phyloP scores from a whole-genome alignment of 805 yeast species.

The Pichia occidentalis region DNA sequence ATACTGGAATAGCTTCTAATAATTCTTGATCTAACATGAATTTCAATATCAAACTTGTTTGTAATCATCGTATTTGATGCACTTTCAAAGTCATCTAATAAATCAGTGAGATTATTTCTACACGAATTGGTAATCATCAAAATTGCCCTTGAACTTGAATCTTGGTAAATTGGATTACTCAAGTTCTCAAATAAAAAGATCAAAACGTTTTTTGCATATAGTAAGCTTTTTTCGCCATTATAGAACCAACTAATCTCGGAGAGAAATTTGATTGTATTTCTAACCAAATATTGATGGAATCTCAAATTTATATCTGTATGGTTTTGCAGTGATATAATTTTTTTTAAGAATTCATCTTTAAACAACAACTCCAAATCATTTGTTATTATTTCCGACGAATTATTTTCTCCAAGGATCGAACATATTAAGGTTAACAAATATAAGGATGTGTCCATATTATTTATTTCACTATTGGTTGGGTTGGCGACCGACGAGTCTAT shows the following conservation, averaged over 20 bases:
- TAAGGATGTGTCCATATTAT: slow-evolving; percentile 54
- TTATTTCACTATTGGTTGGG: slow-evolving; percentile 15
- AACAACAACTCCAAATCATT: slow-evolving; percentile 23
- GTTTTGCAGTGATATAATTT: slow-evolving; percentile 10
- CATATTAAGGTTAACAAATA: slow-evolving; percentile 52
- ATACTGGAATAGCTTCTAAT: slow-evolving; percentile 58
- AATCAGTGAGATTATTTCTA: slow-evolving; percentile 33
- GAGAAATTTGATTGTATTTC: slow-evolving; percentile 50
- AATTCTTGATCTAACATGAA: slow-evolving; percentile 53
- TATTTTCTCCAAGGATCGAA: slow-evolving; percentile 39
- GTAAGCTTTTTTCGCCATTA: slow-evolving; percentile 37
- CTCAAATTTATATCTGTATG: not conserved
- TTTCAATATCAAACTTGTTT: slow-evolving; percentile 21
- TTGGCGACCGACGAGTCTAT: slow-evolving; percentile 21
- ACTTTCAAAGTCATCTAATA: slow-evolving; percentile 43
- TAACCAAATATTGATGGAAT: slow-evolving; percentile 27
- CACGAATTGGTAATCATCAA: slow-evolving; percentile 52
- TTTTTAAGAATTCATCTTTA: slow-evolving; percentile 25
- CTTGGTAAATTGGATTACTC: slow-evolving; percentile 11
- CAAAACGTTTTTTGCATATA: slow-evolving; percentile 44
- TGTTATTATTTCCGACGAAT: slow-evolving; percentile 22
- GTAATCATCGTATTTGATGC: slow-evolving; percentile 43
- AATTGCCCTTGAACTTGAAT: slow-evolving; percentile 48
- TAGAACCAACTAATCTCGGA: slow-evolving; percentile 59
- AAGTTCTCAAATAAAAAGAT: slow-evolving; percentile 36